Evolutionary conservation across 148 eudicot species (phyloP).

Genomic region (Nyssa sinensis): DNA sequence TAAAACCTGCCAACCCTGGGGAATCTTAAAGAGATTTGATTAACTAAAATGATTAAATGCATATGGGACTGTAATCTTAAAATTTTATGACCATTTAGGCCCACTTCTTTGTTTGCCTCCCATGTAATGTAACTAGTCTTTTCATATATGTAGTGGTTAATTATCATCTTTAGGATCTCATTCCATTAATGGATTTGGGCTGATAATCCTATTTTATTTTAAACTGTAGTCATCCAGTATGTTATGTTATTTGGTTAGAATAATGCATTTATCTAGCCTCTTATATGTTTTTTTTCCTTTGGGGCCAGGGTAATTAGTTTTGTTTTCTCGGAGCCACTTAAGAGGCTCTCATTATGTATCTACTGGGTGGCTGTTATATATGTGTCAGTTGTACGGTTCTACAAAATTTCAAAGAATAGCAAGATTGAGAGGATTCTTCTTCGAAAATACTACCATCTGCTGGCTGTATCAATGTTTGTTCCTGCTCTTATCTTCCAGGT

Average conservation of each 20-base stretch:
- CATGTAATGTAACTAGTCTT: background rate
- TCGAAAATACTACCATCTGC: constrained; percentile 89
- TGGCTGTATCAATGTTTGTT: constrained; percentile 91
- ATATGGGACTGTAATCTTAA: background rate
- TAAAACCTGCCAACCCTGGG: too few relatives aligned
- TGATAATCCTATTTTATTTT: background rate
- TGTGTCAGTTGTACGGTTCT: constrained; percentile 66
- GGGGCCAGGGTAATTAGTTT: constrained; percentile 69
- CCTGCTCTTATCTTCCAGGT: constrained; percentile 98
- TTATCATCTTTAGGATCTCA: background rate
- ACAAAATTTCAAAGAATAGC: constrained; percentile 78
- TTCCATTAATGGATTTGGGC: background rate
- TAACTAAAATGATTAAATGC: too few relatives aligned
- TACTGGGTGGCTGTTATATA: constrained; percentile 75
- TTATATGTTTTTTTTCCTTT: too few relatives aligned
- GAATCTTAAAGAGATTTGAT: too few relatives aligned
- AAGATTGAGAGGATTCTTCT: constrained; percentile 90
- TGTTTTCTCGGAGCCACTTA: constrained; percentile 80
- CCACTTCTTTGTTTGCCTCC: background rate
- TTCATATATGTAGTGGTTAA: background rate
- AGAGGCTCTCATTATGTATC: constrained; percentile 78
- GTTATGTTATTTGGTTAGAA: background rate
- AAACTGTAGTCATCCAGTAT: background rate
- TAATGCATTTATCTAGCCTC: background rate
- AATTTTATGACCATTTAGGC: background rate